Evolutionary conservation across 2,329 filamentous ascomycete species (phyloP).

Genomic region (Ophiostoma ips): DNA sequence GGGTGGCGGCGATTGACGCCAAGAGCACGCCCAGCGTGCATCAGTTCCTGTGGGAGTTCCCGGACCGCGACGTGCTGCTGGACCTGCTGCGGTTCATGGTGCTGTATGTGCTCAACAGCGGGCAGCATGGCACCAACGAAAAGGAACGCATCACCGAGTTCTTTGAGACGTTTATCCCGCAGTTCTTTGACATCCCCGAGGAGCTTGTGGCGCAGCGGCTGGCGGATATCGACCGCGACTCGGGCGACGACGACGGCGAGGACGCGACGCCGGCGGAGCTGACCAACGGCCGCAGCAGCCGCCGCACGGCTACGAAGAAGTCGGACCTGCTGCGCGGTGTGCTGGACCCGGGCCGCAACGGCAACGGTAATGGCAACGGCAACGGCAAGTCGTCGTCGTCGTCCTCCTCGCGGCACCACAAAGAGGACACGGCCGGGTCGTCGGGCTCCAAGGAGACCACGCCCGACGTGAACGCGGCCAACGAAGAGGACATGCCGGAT

Average conservation of each 20-base stretch:
- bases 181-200: conserved; percentile 63
- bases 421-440: conserved; percentile 58
- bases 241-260: conserved; percentile 65
- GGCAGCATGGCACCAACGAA: conserved; percentile 56
- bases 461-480: conserved; percentile 64
- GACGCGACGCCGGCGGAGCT: conserved; percentile 58
- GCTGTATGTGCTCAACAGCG: conserved; percentile 52
- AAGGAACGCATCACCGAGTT: conserved; percentile 63
- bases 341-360: conserved; percentile 62
- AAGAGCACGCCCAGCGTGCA: conserved; percentile 38
- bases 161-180: conserved; percentile 60
- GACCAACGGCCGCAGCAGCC: conserved; percentile 47
- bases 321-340: conserved; percentile 73
- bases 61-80: conserved; percentile 53
- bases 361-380: conserved; percentile 33
- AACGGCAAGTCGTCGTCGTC: conserved; percentile 21
- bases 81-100: conserved; percentile 50
- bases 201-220: conserved; percentile 54
- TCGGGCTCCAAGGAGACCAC: conserved; percentile 79
- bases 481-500: conserved; percentile 61
- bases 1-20: conserved; percentile 39
- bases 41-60: conserved; percentile 65
- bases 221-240: conserved; percentile 53
- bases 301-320: conserved; percentile 63
- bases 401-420: conserved; percentile 40